phyloP scores from a whole-genome alignment of 306 rosid species.

The Ziziphus jujuba region DNA sequence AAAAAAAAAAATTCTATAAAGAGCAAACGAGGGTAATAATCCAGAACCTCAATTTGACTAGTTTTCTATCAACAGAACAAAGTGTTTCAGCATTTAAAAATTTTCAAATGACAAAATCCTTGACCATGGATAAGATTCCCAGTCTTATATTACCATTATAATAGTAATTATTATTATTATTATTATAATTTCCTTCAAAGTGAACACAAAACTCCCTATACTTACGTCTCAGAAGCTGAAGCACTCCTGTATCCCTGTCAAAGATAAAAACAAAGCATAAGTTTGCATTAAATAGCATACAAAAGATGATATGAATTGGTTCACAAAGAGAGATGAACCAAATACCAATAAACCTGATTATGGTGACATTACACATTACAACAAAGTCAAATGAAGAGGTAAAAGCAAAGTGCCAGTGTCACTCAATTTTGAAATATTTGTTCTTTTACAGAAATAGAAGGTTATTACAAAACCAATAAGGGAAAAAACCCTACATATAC shows the following conservation, averaged over 20 bases:
- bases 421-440: neutral
- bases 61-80: neutral
- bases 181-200: neutral
- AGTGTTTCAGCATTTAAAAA: neutral
- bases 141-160: no score
- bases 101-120: neutral
- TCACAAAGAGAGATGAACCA: neutral
- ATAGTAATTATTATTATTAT: neutral
- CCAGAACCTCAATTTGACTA: neutral
- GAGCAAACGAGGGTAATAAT: no score
- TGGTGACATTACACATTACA: no score
- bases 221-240: slow-evolving; percentile 90
- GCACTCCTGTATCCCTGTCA: slow-evolving; percentile 91
- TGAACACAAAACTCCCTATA: slow-evolving; percentile 6
- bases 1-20: no score
- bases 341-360: neutral
- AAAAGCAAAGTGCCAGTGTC: neutral
- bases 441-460: neutral
- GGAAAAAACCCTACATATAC: neutral
- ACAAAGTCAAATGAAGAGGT: neutral
- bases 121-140: neutral
- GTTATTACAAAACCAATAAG: neutral
- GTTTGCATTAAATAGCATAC: neutral
- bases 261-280: slow-evolving; percentile 13
- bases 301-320: slow-evolving; percentile 8